Evolutionary conservation across 176 grass and related monocot genomes (phyloP).

Genomic region (Poa annua): DNA sequence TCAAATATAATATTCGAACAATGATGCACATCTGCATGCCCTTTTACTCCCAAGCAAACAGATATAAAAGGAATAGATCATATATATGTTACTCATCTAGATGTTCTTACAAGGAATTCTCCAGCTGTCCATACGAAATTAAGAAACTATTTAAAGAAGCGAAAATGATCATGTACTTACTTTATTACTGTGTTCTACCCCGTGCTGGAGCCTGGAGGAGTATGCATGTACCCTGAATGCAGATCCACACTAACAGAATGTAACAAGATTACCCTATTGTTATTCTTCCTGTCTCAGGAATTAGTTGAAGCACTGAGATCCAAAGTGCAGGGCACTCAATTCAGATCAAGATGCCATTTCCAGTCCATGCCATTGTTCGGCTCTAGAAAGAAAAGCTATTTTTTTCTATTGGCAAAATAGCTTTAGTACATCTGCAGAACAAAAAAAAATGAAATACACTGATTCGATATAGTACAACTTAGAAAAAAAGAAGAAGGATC

Average conservation of each 20-base stretch:
- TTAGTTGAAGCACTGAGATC: slow-evolving; percentile 21
- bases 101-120: slow-evolving; percentile 9
- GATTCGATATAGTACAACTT: background rate
- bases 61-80: slow-evolving; percentile 17
- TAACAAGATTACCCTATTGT: slow-evolving; percentile 21
- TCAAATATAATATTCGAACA: slow-evolving; percentile 19
- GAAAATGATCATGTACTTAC: slow-evolving; percentile 45
- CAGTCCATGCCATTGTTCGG: background rate
- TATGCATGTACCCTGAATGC: slow-evolving; percentile 35
- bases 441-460: background rate
- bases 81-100: slow-evolving; percentile 19
- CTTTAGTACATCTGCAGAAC: background rate
- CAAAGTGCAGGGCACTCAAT: slow-evolving; percentile 23
- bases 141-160: slow-evolving; percentile 7
- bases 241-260: slow-evolving; percentile 9
- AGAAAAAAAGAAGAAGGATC: background rate
- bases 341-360: slow-evolving; percentile 17
- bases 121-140: slow-evolving; percentile 30
- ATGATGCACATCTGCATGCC: slow-evolving; percentile 17
- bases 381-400: background rate
- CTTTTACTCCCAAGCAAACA: slow-evolving; percentile 18
- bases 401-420: background rate
- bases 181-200: slow-evolving; percentile 41
- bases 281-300: slow-evolving; percentile 30
- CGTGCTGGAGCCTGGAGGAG: slow-evolving; percentile 20